These are phyloP conservation scores for Elsinoe australis DNA, from an alignment of 2,329 filamentous ascomycete species.

Conservation along the genomic window DNA sequence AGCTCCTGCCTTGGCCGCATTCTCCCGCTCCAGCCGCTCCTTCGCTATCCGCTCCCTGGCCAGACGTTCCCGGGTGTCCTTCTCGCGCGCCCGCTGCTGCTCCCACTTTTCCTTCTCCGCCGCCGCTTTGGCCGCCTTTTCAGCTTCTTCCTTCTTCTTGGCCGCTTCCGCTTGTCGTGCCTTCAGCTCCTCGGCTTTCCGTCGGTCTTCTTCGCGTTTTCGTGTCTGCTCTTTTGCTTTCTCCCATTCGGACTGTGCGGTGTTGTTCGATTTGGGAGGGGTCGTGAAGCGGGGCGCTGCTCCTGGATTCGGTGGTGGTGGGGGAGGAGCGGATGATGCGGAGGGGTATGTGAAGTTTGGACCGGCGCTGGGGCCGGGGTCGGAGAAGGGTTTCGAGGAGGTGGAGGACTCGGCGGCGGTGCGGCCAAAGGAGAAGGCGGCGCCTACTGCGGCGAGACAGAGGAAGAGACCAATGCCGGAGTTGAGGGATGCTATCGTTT, in stretches of 20 bases:
- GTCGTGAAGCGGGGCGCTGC: slow-evolving; percentile 22
- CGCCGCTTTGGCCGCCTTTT: slow-evolving; percentile 38
- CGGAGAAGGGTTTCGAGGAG: slow-evolving; percentile 12
- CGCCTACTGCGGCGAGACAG: slow-evolving; percentile 63
- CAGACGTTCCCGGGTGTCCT: slow-evolving; percentile 42
- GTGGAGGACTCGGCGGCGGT: slow-evolving; percentile 40
- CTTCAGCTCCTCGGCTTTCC: slow-evolving; percentile 50
- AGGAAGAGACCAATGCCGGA: slow-evolving; percentile 61
- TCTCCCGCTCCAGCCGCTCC: slow-evolving; percentile 34
- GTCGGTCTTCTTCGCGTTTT: slow-evolving; percentile 55
- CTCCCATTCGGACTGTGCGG: slow-evolving; percentile 45
- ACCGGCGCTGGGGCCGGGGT: slow-evolving; percentile 1
- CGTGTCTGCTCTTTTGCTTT: slow-evolving; percentile 61
- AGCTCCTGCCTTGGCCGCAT: slow-evolving; percentile 32
- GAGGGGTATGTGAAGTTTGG: slow-evolving; percentile 20
- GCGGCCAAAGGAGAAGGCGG: slow-evolving; percentile 67
- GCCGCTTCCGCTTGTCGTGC: slow-evolving; percentile 53
- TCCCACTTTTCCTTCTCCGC: slow-evolving; percentile 47
- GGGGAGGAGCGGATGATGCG: slow-evolving; percentile 17
- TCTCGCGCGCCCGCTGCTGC: slow-evolving; percentile 41
- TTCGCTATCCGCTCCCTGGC: slow-evolving; percentile 40
- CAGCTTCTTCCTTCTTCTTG: slow-evolving; percentile 39
- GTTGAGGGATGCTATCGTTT: slow-evolving; percentile 53
- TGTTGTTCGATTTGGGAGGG: slow-evolving; percentile 20
- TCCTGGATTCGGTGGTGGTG: slow-evolving; percentile 10